Evolutionary conservation across 306 rosid genomes (phyloP).

Genomic region (Quercus robur): DNA sequence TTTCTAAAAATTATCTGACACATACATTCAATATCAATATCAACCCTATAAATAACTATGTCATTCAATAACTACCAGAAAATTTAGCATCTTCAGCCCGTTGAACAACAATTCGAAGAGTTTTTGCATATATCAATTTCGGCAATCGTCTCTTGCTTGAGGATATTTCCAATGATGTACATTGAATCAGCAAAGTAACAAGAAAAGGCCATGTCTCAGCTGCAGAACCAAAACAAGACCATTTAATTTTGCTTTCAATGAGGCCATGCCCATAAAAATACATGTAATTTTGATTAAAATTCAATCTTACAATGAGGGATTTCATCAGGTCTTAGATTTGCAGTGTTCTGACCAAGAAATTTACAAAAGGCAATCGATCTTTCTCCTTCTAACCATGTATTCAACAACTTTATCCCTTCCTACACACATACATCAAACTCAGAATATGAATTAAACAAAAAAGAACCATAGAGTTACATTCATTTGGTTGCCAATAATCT

Average conservation of each 20-base stretch:
- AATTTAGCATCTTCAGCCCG: constrained; percentile 70
- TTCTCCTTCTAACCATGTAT: constrained; percentile 93
- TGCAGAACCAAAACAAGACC: constrained; percentile 39
- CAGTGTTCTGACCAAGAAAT: constrained; percentile 61
- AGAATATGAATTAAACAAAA: background rate
- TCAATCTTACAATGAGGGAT: constrained; percentile 59
- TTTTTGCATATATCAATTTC: constrained; percentile 70
- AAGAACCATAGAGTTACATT: background rate
- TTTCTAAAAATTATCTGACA: background rate
- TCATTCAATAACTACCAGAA: constrained; percentile 51
- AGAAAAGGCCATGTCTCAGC: constrained; percentile 98
- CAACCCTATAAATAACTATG: constrained; percentile 2
- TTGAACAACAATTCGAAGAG: constrained; percentile 68
- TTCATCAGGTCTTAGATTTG: constrained; percentile 69
- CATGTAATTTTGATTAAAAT: background rate
- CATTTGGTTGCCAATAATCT: background rate
- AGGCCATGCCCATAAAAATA: background rate
- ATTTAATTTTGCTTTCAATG: background rate
- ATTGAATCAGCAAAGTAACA: constrained; percentile 54
- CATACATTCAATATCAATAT: background rate
- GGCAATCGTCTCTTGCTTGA: constrained; percentile 69
- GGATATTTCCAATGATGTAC: constrained; percentile 70
- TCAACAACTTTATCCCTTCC: constrained; percentile 86
- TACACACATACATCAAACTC: constrained; percentile 15
- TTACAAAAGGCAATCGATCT: constrained; percentile 60